These are phyloP conservation scores for Mycena belliarum DNA, from an alignment of 768 basidiomycete genomes.

Conservation along the genomic window DNA sequence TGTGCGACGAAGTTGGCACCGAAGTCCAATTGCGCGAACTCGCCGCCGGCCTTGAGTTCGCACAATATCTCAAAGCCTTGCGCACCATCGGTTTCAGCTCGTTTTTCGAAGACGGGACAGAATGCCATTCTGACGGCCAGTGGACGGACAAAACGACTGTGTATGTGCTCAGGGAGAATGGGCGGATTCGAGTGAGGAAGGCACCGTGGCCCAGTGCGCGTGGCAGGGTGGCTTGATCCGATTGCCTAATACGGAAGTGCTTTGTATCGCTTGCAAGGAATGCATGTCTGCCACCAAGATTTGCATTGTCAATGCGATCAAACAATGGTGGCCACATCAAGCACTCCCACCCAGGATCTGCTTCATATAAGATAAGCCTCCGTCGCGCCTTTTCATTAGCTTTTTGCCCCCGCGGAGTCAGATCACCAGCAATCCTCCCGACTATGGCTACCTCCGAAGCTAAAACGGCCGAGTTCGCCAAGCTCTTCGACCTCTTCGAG, in stretches of 20 bases:
- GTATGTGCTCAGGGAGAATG: slow-evolving; percentile 41
- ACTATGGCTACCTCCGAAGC: slow-evolving; percentile 12
- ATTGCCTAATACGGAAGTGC: slow-evolving; percentile 13
- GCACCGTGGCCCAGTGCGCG: slow-evolving; percentile 35
- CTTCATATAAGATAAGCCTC: slow-evolving; percentile 5
- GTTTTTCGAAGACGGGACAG: slow-evolving; percentile 34
- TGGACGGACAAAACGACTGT: slow-evolving; percentile 34
- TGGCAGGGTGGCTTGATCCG: background rate
- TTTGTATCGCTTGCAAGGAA: slow-evolving; percentile 4
- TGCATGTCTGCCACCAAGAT: background rate
- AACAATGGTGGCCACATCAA: slow-evolving; percentile 3
- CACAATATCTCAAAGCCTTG: slow-evolving; percentile 44
- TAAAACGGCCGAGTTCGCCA: slow-evolving; percentile 53
- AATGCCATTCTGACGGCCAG: slow-evolving; percentile 9
- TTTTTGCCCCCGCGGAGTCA: slow-evolving; percentile 8
- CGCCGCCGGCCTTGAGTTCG: slow-evolving; percentile 46
- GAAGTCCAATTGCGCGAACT: slow-evolving; percentile 47
- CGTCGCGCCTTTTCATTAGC: background rate
- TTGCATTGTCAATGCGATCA: background rate
- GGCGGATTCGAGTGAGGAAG: slow-evolving; percentile 44
- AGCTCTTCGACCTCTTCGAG: slow-evolving; percentile 56
- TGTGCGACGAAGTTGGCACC: slow-evolving; percentile 31
- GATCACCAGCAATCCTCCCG: background rate
- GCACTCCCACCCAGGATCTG: background rate
- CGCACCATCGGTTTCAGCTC: slow-evolving; percentile 54